Percentiles rank a stretch among this genome's conserved stretches.
Conservation (phyloP, 2,329 filamentous ascomycete species). For the Talaromyces sp. region DNA sequence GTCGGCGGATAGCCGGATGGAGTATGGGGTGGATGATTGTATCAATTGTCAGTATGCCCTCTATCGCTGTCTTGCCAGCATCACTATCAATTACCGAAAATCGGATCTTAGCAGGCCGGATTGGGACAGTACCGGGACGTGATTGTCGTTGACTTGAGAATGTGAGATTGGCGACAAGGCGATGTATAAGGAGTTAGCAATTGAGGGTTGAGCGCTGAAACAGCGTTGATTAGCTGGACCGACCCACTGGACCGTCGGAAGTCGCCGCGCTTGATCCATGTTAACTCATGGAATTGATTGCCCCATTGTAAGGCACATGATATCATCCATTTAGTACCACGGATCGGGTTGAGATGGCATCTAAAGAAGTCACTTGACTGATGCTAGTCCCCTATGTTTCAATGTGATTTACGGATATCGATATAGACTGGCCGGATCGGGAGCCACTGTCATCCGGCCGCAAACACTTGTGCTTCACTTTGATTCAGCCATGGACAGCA, state of each 20-base stretch:
- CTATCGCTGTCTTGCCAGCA: neutral
- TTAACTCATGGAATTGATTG: constrained; percentile 1
- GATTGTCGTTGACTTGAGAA: neutral
- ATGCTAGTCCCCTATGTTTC: neutral
- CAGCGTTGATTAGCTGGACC: neutral
- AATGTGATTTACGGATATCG: neutral
- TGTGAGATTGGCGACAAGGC: neutral
- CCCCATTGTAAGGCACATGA: neutral
- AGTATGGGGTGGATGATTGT: neutral
- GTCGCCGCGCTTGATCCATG: neutral
- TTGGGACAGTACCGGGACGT: neutral
- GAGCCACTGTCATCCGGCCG: neutral
- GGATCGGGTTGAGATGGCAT: neutral
- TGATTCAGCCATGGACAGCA: neutral
- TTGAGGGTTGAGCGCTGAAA: neutral
- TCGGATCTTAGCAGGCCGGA: neutral
- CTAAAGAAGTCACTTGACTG: constrained; percentile 8
- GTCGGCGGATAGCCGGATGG: neutral
- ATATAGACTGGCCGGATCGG: neutral
- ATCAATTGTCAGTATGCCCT: neutral
- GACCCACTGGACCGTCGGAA: constrained; percentile 1
- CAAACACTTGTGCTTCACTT: neutral
- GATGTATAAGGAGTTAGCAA: neutral
- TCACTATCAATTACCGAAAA: neutral
- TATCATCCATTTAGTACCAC: neutral